phyloP scores from a whole-genome alignment of 2,329 filamentous ascomycete species.

The Ophiostoma sp. region DNA sequence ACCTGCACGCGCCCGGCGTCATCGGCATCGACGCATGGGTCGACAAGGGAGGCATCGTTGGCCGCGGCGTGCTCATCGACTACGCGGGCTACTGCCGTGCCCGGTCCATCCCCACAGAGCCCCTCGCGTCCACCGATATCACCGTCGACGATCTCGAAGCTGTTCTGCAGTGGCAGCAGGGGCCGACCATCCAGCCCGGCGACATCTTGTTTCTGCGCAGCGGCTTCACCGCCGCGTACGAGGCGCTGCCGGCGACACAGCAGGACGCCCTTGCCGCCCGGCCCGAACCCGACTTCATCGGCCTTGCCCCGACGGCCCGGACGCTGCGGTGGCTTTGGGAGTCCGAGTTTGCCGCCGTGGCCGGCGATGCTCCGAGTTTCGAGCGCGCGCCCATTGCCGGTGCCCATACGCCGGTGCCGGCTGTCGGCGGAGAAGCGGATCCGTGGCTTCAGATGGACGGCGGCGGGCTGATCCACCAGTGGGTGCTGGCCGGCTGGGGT shows the following conservation, averaged over 20 bases:
- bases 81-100: neutral
- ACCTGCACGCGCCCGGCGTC: slow-evolving; percentile 19
- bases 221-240: slow-evolving; percentile 34
- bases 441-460: slow-evolving; percentile 28
- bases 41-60: neutral
- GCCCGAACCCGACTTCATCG: slow-evolving; percentile 32
- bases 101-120: too few relatives aligned
- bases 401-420: slow-evolving; percentile 15
- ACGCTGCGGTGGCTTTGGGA: slow-evolving; percentile 44
- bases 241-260: slow-evolving; percentile 26
- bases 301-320: slow-evolving; percentile 36
- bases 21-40: neutral
- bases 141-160: slow-evolving; percentile 30
- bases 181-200: slow-evolving; percentile 33
- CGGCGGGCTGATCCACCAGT: slow-evolving; percentile 34
- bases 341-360: slow-evolving; percentile 41
- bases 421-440: neutral
- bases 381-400: slow-evolving; percentile 37
- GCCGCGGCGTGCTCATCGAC: neutral
- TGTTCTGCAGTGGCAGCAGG: slow-evolving; percentile 33
- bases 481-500: slow-evolving; percentile 46
- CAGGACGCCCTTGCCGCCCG: slow-evolving; percentile 33
- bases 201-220: slow-evolving; percentile 40
- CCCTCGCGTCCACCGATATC: neutral
- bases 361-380: slow-evolving; percentile 40